These are phyloP conservation scores for Rhodocollybia butyracea DNA, from an alignment of 768 basidiomycete species.

Conservation along the genomic window DNA sequence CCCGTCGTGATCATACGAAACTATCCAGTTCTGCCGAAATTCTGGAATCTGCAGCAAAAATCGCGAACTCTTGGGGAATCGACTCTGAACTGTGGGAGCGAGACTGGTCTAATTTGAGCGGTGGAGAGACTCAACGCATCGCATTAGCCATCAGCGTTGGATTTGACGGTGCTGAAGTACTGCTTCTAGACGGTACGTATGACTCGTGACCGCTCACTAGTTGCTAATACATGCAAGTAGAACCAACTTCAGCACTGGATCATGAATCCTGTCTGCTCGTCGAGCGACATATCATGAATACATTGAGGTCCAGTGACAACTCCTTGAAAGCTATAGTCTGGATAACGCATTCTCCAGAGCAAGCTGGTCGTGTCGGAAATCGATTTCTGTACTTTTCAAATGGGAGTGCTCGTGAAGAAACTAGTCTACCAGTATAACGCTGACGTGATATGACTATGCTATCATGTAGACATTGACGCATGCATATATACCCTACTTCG, in stretches of 20 bases:
- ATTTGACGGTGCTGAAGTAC: slow-evolving; percentile 69
- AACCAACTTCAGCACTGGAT: slow-evolving; percentile 90
- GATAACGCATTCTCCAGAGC: slow-evolving; percentile 88
- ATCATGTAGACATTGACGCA: background rate
- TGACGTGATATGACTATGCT: background rate
- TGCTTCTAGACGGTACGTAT: slow-evolving; percentile 70
- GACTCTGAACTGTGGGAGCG: slow-evolving; percentile 71
- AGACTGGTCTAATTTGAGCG: slow-evolving; percentile 77
- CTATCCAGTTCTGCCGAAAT: slow-evolving; percentile 20
- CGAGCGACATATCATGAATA: slow-evolving; percentile 55
- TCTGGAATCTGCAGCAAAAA: slow-evolving; percentile 41
- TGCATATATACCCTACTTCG: too few relatives aligned
- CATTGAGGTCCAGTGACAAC: slow-evolving; percentile 45
- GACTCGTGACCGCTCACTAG: background rate
- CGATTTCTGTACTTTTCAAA: slow-evolving; percentile 51
- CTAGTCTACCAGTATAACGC: slow-evolving; percentile 7
- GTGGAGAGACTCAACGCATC: slow-evolving; percentile 86
- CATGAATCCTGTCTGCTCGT: slow-evolving; percentile 60
- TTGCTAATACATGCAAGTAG: slow-evolving; percentile 32
- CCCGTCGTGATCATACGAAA: slow-evolving; percentile 17
- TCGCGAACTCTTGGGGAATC: slow-evolving; percentile 66
- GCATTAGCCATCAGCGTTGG: slow-evolving; percentile 73
- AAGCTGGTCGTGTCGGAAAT: slow-evolving; percentile 71
- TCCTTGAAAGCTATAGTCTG: slow-evolving; percentile 73
- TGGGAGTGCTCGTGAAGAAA: slow-evolving; percentile 43